Evolutionary conservation across 148 eudicot species (phyloP).

Genomic region (Dianthus caryophyllus): DNA sequence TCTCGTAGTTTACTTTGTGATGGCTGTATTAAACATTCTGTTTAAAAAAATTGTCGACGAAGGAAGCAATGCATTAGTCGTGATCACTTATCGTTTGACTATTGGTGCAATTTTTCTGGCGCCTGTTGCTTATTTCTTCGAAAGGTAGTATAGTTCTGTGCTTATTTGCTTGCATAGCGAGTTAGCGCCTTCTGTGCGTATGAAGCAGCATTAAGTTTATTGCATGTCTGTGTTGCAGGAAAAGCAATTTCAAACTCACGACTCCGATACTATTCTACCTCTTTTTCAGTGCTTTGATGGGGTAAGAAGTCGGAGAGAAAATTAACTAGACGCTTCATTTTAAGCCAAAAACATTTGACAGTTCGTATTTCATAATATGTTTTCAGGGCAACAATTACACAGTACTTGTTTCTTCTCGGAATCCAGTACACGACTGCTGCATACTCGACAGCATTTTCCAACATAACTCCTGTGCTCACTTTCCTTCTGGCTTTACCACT

Average conservation of each 20-base stretch:
- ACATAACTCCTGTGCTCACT: conserved; percentile 57
- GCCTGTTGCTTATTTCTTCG: conserved; percentile 57
- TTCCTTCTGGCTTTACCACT: conserved; percentile 60
- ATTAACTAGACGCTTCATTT: background rate
- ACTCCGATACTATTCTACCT: conserved; percentile 34
- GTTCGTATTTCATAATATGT: background rate
- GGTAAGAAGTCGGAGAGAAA: conserved; percentile 24
- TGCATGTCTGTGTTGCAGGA: conserved; percentile 43
- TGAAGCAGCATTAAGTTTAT: background rate
- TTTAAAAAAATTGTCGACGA: conserved; percentile 44
- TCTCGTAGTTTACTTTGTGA: conserved; percentile 33
- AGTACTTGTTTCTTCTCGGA: conserved; percentile 54
- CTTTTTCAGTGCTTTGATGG: conserved; percentile 64
- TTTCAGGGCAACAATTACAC: conserved; percentile 63
- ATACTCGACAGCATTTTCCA: conserved; percentile 56
- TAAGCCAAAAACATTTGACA: background rate
- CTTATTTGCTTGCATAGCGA: background rate
- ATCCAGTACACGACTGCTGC: conserved; percentile 62
- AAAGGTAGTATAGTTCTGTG: conserved; percentile 52
- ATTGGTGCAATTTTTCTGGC: conserved; percentile 39
- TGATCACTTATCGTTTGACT: conserved; percentile 41
- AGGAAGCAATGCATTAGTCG: conserved; percentile 35
- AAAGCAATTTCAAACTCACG: conserved; percentile 46
- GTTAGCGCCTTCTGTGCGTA: background rate
- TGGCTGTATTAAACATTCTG: conserved; percentile 45